phyloP scores from a whole-genome alignment of 371 early-diverging fungal species.

The Mortierella sp. region DNA sequence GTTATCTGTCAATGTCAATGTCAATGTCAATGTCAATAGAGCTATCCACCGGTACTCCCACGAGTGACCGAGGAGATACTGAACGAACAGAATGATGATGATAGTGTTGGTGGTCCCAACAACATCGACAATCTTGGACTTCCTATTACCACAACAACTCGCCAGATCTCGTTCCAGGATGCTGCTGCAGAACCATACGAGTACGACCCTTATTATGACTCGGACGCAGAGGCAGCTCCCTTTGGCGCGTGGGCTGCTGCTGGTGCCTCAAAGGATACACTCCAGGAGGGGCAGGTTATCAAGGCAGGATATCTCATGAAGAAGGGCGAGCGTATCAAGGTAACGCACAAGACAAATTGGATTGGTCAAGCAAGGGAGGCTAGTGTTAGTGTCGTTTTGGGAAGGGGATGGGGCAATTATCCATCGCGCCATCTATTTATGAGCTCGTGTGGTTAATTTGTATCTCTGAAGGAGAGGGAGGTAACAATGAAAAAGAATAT shows the following conservation, averaged over 20 bases:
- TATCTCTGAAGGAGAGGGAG: neutral
- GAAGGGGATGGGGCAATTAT: neutral
- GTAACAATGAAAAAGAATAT: neutral
- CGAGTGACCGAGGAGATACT: conserved; percentile 25
- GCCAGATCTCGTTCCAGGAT: conserved; percentile 6
- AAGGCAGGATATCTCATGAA: conserved; percentile 80
- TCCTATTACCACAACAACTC: conserved; percentile 11
- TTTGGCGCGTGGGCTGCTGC: conserved; percentile 43
- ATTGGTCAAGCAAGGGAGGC: neutral
- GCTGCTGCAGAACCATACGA: conserved; percentile 16
- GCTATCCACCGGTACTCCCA: conserved; percentile 14
- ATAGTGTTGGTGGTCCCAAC: neutral
- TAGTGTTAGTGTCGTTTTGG: neutral
- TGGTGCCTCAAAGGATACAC: conserved; percentile 62
- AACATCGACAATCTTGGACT: neutral
- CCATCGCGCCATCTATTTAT: neutral
- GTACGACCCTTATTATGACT: conserved; percentile 22
- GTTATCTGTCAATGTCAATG: neutral
- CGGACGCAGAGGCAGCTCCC: conserved; percentile 35
- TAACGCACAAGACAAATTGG: neutral
- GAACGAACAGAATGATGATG: conserved; percentile 17
- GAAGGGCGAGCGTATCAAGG: conserved; percentile 75
- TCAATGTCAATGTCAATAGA: neutral
- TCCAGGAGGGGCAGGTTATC: conserved; percentile 75
- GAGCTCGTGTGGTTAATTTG: neutral